These are phyloP conservation scores for Pyrenophora seminiperda DNA, from an alignment of 2,329 filamentous ascomycete species.

Conservation along the genomic window DNA sequence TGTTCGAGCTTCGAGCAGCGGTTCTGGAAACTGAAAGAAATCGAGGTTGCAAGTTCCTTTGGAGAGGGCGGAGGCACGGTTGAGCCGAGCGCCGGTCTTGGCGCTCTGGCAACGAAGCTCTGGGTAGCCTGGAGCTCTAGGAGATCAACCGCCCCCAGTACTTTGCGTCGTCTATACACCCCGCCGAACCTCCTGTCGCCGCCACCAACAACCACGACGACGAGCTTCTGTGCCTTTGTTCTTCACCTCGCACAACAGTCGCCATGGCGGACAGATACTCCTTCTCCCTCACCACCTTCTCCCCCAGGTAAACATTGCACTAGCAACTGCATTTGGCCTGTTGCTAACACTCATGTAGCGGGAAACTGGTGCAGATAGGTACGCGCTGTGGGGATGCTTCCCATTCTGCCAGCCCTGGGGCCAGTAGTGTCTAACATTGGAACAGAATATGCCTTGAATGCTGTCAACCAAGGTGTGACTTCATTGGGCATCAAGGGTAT, in stretches of 20 bases:
- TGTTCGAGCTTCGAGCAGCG: slow-evolving; percentile 17
- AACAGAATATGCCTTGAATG: slow-evolving; percentile 96
- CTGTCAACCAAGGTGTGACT: slow-evolving; percentile 98
- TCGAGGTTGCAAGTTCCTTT: slow-evolving; percentile 9
- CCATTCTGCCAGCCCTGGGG: neutral
- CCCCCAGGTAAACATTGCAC: slow-evolving; percentile 77
- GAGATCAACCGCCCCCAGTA: slow-evolving; percentile 24
- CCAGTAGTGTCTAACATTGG: slow-evolving; percentile 21
- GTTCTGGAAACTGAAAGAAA: slow-evolving; percentile 25
- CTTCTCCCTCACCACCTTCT: slow-evolving; percentile 99
- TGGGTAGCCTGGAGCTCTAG: slow-evolving; percentile 44
- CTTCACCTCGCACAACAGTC: slow-evolving; percentile 12
- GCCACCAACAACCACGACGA: neutral
- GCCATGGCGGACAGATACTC: slow-evolving; percentile 97
- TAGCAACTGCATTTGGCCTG: slow-evolving; percentile 31
- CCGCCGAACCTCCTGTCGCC: slow-evolving; percentile 12
- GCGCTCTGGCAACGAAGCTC: slow-evolving; percentile 25
- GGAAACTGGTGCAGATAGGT: slow-evolving; percentile 99
- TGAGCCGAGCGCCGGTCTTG: slow-evolving; percentile 23
- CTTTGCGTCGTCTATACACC: slow-evolving; percentile 18
- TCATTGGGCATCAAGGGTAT: slow-evolving; percentile 97
- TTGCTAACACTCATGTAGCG: slow-evolving; percentile 66
- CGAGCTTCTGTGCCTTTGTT: neutral
- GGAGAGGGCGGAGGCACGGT: slow-evolving; percentile 17
- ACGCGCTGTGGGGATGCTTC: slow-evolving; percentile 34